Percentiles rank a stretch among this genome's conserved stretches.
Evolutionary conservation across 1,284 basidiomycete genomes (phyloP).

Genomic region (Ceratobasidium sp.): DNA sequence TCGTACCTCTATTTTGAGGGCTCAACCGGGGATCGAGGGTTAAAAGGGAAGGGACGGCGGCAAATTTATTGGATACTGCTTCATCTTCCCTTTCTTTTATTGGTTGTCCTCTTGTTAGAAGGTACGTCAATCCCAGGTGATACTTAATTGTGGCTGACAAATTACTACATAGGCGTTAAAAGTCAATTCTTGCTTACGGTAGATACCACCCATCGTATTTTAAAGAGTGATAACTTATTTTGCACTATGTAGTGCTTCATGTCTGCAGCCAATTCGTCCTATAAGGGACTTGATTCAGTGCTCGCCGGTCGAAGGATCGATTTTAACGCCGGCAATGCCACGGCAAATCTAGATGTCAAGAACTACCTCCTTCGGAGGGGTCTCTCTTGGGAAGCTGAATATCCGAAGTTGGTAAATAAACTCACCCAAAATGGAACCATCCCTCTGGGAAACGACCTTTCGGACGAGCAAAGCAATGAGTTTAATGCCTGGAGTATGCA

Average conservation of each 20-base stretch:
- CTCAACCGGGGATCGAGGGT: not conserved
- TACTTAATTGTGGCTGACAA: not conserved
- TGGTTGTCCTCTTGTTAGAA: conserved; percentile 4
- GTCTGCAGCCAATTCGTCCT: conserved; percentile 5
- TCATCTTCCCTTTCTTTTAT: conserved; percentile 5
- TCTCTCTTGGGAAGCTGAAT: conserved; percentile 23
- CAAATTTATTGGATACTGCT: conserved; percentile 13
- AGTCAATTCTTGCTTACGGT: conserved; percentile 35
- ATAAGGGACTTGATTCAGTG: not conserved
- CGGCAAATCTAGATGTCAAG: conserved; percentile 1
- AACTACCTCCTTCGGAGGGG: conserved; percentile 10
- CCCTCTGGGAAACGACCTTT: not conserved
- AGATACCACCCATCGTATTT: not conserved
- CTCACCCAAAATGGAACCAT: conserved; percentile 20
- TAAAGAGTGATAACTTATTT: no score
- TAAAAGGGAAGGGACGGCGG: not conserved
- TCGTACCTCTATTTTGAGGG: conserved; percentile 39
- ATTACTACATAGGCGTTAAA: conserved; percentile 4
- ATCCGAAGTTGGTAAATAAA: conserved; percentile 8
- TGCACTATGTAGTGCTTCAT: conserved; percentile 1
- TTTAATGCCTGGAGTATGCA: conserved; percentile 19
- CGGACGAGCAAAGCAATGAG: conserved; percentile 3
- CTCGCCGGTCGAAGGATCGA: conserved; percentile 11
- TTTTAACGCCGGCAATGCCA: not conserved
- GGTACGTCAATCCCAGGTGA: not conserved